These are phyloP conservation scores for Pseudocercospora pini-densiflorae DNA, from an alignment of 2,329 filamentous ascomycete genomes.

Conservation along the genomic window DNA sequence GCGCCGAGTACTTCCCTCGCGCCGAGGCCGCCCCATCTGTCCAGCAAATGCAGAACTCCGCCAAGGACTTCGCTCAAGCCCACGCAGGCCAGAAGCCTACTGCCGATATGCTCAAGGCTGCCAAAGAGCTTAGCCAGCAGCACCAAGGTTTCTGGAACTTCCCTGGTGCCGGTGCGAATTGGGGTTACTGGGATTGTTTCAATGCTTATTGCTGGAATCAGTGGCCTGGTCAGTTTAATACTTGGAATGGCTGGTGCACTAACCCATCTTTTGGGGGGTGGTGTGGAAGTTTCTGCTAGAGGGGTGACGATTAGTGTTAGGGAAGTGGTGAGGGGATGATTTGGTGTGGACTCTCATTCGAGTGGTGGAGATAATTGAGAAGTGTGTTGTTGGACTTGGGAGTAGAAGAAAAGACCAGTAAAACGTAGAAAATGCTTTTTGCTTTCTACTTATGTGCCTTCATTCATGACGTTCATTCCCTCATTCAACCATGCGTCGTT, in stretches of 20 bases:
- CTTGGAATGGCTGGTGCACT: neutral
- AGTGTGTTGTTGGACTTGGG: too few species aligned
- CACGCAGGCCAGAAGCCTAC: neutral
- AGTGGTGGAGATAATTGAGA: too few species aligned
- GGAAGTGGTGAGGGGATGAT: too few species aligned
- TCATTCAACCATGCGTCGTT: too few species aligned
- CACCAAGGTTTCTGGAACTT: neutral
- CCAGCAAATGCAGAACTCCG: neutral
- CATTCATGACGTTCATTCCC: too few species aligned
- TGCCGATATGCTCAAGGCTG: neutral
- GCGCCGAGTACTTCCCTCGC: conserved; percentile 3
- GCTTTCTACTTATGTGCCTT: too few species aligned
- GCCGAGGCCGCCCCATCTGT: neutral
- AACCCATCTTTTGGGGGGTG: neutral
- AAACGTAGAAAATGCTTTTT: too few species aligned
- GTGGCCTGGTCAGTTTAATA: neutral
- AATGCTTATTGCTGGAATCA: neutral
- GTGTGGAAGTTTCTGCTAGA: neutral
- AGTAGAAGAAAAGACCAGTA: too few species aligned
- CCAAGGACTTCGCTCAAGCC: neutral
- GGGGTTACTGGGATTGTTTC: neutral
- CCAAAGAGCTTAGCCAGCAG: neutral
- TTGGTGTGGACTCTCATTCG: too few species aligned
- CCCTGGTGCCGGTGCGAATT: neutral
- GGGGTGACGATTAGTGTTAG: too few species aligned